Base-by-base conservation (phyloP, 345 rosid species). In the Chamaenerion angustifolium region DNA sequence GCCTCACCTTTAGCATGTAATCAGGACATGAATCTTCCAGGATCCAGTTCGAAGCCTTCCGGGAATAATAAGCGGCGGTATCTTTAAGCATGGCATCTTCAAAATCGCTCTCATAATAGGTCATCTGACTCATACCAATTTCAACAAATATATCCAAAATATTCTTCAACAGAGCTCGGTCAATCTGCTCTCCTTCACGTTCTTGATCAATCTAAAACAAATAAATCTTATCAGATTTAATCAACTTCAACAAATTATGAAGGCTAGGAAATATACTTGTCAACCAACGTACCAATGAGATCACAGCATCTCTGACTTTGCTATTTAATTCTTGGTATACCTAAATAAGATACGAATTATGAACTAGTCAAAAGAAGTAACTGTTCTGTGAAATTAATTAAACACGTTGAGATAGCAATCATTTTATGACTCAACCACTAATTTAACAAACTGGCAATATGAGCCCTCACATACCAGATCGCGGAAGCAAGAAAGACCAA, bases 41-140 rank as follows among this genome's bases (percentile, higher is more conserved):
- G 48, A 79, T 75, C 90, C 86, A 82, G 25, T 45, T 71, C 42
- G 93, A 70, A 42, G 90, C 85, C 70, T 79, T 79, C 35, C 71
- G 76, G 42, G 81, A 79, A 74, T 79, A 82, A 67, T 76, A 79
- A 7, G 74, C 64, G 46, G 77, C 76, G 45, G 76, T 71, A 56
- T 75, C 86, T 46, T 72, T 51, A 42, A 79, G 71, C 83, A 79
- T 68, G 12, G 63, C 59, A 0, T 27, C 72, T 59, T 82, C 86
- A 67, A 82, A 82, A 64, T 82, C 86, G 42, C 61, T 59, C 49
- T 76, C 79, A 51, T 76, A 75, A 13, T 21, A 51, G 41, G 66
- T 56, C 79, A 76, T 76, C n/a, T 55, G 61, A 12, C 73, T 74
- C 75, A 74, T 77, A 51, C 83, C 83, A 11, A 76, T 76, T 56